Conservation (phyloP, 495 filamentous ascomycete genomes). For the Penicillium ochrochloron region DNA sequence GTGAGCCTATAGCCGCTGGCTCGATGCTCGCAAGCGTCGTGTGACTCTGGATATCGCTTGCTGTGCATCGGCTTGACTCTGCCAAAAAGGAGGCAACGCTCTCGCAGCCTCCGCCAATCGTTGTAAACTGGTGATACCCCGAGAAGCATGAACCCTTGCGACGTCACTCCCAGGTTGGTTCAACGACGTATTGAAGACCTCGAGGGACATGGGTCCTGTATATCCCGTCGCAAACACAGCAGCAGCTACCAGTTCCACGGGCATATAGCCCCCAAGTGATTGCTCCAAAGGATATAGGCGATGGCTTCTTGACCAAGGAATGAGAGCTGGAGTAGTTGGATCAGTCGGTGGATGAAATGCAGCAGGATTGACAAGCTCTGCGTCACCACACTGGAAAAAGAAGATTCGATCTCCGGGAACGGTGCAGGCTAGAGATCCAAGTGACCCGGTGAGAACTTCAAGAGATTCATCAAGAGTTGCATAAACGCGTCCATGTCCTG, state of each 20-base stretch:
- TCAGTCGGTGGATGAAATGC: conserved; percentile 33
- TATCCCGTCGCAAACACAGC: conserved; percentile 68
- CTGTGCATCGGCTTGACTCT: conserved; percentile 4
- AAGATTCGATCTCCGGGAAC: conserved; percentile 68
- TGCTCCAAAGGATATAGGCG: conserved; percentile 61
- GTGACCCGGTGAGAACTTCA: conserved; percentile 29
- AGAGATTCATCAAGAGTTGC: conserved; percentile 31
- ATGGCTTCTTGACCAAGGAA: conserved; percentile 42
- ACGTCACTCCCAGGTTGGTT: conserved; percentile 24
- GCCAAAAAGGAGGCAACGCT: conserved; percentile 32
- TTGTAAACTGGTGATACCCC: conserved; percentile 29
- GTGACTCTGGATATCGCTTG: conserved; percentile 15
- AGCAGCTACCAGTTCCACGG: conserved; percentile 61
- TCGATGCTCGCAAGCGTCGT: conserved; percentile 4
- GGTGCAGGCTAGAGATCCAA: conserved; percentile 53
- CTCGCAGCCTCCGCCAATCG: conserved; percentile 21
- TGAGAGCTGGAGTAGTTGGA: conserved; percentile 26
- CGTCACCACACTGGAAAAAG: conserved; percentile 73
- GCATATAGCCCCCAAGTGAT: conserved; percentile 60
- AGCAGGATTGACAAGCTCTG: conserved; percentile 56
- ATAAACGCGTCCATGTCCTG: conserved; percentile 34
- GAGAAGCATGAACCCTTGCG: conserved; percentile 28
- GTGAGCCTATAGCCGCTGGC: conserved; percentile 5
- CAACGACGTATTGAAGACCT: conserved; percentile 58
- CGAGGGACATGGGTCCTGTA: conserved; percentile 64